Base-by-base conservation (phyloP, 2,329 filamentous ascomycete genomes). In the Alternaria metachromatica region DNA sequence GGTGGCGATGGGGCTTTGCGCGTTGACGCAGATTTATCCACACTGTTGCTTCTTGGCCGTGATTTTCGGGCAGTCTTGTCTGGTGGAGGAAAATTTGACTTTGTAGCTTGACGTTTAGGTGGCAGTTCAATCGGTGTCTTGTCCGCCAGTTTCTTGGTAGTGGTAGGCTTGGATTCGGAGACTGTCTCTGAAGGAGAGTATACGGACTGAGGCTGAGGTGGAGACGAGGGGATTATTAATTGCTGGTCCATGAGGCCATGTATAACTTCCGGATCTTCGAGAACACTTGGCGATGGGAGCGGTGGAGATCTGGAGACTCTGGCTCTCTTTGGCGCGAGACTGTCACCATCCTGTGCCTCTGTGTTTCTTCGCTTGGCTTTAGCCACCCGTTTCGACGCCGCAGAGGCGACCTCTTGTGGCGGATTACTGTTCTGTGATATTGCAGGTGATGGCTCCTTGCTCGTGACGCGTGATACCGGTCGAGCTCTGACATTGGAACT, bases 211-310 rank as follows among this genome's bases (percentile, higher is more conserved):
- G 64, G 33, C 11, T 46, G 56, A 21, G 60, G 53, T 9, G 72
- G 63, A 8, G 60, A 66, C 9, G 71, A 65, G 11, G 58, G 37
- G 5, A 75, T 55, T 3, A 70, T 26, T 5, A 80, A 57, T 43
- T 70, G 70, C 49, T 76, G 70, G 59, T 79, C 75, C 70, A 79
- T 69, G 26, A 76, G 44, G 4, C 75, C 70, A 64, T 75, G 70
- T 5, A 75, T 55, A 6, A 72, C 18, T 48, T 74, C 71, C 60
- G 73, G 73, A 37, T 77, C 72, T 37, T 77, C 70, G 20, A 67
- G 65, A n/a, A 58, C 44, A 41, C 67, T 62, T 5, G 63, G 46
- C 2, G 61, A 65, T 15, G 64, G 63, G 11, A 65, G 10, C 4
- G 63, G 60, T 20, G 65, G 60, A 26, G 61, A 45, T 18, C 58